Evolutionary conservation across 1,139 yeast genomes (phyloP).

Genomic region (Pichia inconspicua): DNA sequence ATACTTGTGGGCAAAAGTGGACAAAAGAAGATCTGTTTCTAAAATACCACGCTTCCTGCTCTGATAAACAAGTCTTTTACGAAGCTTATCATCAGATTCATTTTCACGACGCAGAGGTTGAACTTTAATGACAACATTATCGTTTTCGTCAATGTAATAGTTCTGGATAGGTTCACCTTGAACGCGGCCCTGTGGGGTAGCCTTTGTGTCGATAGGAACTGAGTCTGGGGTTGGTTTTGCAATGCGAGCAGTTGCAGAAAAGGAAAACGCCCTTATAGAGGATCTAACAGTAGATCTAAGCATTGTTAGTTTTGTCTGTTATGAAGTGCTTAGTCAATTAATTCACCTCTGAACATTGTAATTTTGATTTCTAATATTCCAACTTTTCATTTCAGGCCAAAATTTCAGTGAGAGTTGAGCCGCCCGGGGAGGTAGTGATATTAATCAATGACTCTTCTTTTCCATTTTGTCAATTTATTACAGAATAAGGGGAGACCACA

Average conservation of each 20-base stretch:
- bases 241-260: neutral
- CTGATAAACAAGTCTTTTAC: slow-evolving; percentile 85
- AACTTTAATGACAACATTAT: slow-evolving; percentile 44
- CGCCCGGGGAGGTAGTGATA: no score
- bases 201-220: slow-evolving; percentile 8
- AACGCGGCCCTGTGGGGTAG: slow-evolving; percentile 15
- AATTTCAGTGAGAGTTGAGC: no score
- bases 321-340: no score
- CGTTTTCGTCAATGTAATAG: slow-evolving; percentile 21
- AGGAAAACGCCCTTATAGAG: neutral
- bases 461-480: no score
- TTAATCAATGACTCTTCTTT: no score
- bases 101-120: slow-evolving; percentile 68
- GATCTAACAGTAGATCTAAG: neutral
- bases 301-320: neutral
- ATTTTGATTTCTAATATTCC: no score
- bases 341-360: no score
- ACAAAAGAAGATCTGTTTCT: slow-evolving; percentile 80
- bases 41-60: slow-evolving; percentile 92
- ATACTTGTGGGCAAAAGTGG: slow-evolving; percentile 76
- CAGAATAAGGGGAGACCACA: no score
- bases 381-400: no score
- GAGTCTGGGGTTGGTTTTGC: slow-evolving; percentile 12
- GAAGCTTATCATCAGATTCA: slow-evolving; percentile 67
- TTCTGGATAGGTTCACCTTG: slow-evolving; percentile 19